phyloP scores from a whole-genome alignment of 2,329 filamentous ascomycete species.

The Rutstroemia sp. region DNA sequence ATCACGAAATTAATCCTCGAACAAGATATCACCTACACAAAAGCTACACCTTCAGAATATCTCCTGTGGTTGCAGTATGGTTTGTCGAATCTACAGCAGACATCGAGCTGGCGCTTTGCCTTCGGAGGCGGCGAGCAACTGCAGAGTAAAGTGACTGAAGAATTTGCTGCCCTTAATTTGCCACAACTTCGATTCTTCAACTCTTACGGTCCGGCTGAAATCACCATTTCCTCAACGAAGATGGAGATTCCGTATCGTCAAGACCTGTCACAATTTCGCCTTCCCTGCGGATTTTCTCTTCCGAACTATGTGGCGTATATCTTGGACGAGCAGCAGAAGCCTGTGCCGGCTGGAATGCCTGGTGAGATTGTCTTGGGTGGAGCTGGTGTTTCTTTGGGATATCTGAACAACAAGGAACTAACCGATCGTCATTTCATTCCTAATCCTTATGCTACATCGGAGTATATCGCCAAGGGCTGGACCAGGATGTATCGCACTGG shows the following conservation, averaged over 20 bases:
- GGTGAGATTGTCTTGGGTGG: slow-evolving; percentile 39
- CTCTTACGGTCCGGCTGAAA: slow-evolving; percentile 20
- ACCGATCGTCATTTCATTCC: slow-evolving; percentile 7
- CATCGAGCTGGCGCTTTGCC: slow-evolving; percentile 16
- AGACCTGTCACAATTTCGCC: slow-evolving; percentile 2
- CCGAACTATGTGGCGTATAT: slow-evolving; percentile 30
- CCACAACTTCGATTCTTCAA: slow-evolving; percentile 14
- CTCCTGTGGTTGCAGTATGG: slow-evolving; percentile 11
- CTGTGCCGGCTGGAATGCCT: slow-evolving; percentile 33
- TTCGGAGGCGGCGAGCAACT: slow-evolving; percentile 23
- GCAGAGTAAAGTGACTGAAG: slow-evolving; percentile 19
- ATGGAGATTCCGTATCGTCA: slow-evolving; percentile 16
- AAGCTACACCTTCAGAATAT: slow-evolving; percentile 22
- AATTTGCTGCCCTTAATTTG: slow-evolving; percentile 15
- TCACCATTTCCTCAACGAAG: slow-evolving; percentile 8
- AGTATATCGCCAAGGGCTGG: slow-evolving; percentile 8
- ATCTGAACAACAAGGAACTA: slow-evolving; percentile 27
- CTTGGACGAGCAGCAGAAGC: slow-evolving; percentile 32
- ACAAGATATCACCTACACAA: slow-evolving; percentile 16
- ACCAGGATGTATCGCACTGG: slow-evolving; percentile 25
- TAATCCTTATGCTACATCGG: slow-evolving; percentile 5
- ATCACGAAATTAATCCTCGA: slow-evolving; percentile 14
- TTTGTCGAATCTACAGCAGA: not conserved
- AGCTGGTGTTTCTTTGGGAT: slow-evolving; percentile 31
- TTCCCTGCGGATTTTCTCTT: slow-evolving; percentile 3